These are phyloP conservation scores for Cyclotella atomus DNA, from an alignment of 108 stramenopile genomes.

Conservation along the genomic window DNA sequence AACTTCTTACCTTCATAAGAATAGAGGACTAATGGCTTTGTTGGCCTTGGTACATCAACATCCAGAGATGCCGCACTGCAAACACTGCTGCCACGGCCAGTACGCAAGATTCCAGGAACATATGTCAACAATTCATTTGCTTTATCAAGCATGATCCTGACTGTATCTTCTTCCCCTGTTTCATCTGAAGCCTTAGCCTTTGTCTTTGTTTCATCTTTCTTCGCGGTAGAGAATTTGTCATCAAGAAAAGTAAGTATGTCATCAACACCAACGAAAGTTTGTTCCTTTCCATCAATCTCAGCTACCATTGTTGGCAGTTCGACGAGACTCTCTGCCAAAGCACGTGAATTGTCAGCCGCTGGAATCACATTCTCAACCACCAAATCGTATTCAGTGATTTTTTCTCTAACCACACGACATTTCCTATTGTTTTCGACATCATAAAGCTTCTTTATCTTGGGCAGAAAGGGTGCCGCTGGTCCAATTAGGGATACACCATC, in stretches of 20 bases:
- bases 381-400: conserved; percentile 85
- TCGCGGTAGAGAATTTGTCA: conserved; percentile 21
- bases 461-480: conserved; percentile 16
- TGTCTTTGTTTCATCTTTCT: not conserved
- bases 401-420: conserved; percentile 79
- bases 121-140: not conserved
- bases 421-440: conserved; percentile 63
- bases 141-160: conserved; percentile 3
- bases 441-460: conserved; percentile 38
- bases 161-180: not conserved
- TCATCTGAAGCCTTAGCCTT: too few relatives aligned
- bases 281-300: conserved; percentile 39
- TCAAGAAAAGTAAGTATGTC: conserved; percentile 26
- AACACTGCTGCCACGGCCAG: conserved; percentile 35
- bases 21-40: conserved; percentile 47
- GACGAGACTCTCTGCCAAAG: not conserved
- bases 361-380: conserved; percentile 65
- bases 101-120: conserved; percentile 30
- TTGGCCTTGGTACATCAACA: conserved; percentile 4
- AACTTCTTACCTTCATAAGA: conserved; percentile 74
- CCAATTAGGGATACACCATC: conserved; percentile 18
- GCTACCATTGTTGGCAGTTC: conserved; percentile 36
- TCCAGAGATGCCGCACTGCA: conserved; percentile 30
- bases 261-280: conserved; percentile 40
- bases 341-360: conserved; percentile 7